Conservation (phyloP, 2,329 filamentous ascomycete species). For the Exophiala mesophila region DNA sequence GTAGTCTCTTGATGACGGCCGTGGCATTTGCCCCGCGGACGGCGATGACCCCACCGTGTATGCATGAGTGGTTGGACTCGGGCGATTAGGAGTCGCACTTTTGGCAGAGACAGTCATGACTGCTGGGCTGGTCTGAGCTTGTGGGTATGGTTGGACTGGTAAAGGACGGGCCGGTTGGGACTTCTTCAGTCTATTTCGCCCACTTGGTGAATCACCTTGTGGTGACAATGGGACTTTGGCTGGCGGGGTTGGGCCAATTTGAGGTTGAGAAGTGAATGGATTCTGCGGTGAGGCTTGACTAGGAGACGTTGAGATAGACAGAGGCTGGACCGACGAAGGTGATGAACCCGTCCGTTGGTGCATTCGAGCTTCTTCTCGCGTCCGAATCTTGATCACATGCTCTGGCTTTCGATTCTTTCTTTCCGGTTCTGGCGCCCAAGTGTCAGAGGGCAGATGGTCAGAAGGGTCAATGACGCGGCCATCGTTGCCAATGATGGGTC, state of each 20-base stretch:
- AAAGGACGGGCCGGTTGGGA: constrained; percentile 20
- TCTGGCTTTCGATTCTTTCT: constrained; percentile 49
- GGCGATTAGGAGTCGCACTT: constrained; percentile 4
- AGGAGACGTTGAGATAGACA: constrained; percentile 30
- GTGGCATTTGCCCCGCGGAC: constrained; percentile 6
- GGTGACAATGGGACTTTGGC: constrained; percentile 25
- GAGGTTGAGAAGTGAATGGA: constrained; percentile 24
- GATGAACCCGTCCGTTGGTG: constrained; percentile 20
- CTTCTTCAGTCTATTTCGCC: constrained; percentile 29
- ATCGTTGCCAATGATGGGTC: constrained; percentile 59
- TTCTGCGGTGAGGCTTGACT: constrained; percentile 26
- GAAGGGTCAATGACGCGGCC: constrained; percentile 62
- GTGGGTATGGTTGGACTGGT: constrained; percentile 24
- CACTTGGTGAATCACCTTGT: constrained; percentile 25
- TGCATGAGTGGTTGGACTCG: constrained; percentile 13
- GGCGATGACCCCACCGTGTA: constrained; percentile 17
- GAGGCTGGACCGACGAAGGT: constrained; percentile 23
- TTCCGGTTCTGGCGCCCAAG: constrained; percentile 63
- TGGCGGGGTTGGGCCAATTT: constrained; percentile 15
- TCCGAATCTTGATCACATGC: constrained; percentile 44
- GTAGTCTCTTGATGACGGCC: constrained; percentile 23
- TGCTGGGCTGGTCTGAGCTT: constrained; percentile 22
- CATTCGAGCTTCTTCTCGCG: constrained; percentile 25
- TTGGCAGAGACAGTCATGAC: constrained; percentile 2
- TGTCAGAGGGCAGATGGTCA: constrained; percentile 60